These are phyloP conservation scores for Calonectria pseudoturangicola DNA, from an alignment of 2,329 filamentous ascomycete genomes.

Conservation along the genomic window DNA sequence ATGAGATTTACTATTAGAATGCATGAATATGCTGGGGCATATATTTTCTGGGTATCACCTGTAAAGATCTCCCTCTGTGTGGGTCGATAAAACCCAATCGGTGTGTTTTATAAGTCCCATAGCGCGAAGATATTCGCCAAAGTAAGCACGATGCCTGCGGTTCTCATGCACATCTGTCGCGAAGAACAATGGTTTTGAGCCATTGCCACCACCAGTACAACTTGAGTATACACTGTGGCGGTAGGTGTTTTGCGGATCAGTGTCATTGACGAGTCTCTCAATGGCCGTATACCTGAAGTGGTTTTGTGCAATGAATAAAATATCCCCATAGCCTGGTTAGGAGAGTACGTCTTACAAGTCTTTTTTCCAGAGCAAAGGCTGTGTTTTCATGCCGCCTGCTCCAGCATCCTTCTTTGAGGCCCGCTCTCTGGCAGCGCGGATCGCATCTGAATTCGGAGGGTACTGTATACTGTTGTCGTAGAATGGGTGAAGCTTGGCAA, in stretches of 20 bases:
- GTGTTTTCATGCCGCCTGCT: conserved; percentile 22
- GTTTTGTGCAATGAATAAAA: not conserved
- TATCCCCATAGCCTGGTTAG: not conserved
- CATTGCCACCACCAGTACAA: conserved; percentile 63
- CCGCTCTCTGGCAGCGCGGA: conserved; percentile 37
- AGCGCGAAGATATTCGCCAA: conserved; percentile 57
- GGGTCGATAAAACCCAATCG: conserved; percentile 64
- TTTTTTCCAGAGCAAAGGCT: conserved; percentile 49
- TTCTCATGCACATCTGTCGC: conserved; percentile 64
- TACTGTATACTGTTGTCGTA: conserved; percentile 55
- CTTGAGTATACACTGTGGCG: conserved; percentile 62
- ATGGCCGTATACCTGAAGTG: conserved; percentile 58
- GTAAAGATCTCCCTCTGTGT: conserved; percentile 61
- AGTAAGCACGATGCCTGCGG: conserved; percentile 60
- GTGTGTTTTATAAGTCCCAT: conserved; percentile 57
- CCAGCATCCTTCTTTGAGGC: not conserved
- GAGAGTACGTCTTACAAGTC: conserved; percentile 47
- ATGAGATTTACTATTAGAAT: not conserved
- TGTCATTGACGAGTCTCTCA: conserved; percentile 60
- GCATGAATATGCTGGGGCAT: too few species aligned
- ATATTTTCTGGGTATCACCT: conserved; percentile 52
- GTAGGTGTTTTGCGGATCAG: conserved; percentile 59
- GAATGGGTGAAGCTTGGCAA: conserved; percentile 61
- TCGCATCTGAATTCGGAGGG: conserved; percentile 51
- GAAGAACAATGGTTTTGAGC: conserved; percentile 61